Evolutionary conservation across 225 moss, liverwort and hornwort species (phyloP), one percentile per base, ranked within the genome.

Genomic region (Anthoceros angustus): DNA sequence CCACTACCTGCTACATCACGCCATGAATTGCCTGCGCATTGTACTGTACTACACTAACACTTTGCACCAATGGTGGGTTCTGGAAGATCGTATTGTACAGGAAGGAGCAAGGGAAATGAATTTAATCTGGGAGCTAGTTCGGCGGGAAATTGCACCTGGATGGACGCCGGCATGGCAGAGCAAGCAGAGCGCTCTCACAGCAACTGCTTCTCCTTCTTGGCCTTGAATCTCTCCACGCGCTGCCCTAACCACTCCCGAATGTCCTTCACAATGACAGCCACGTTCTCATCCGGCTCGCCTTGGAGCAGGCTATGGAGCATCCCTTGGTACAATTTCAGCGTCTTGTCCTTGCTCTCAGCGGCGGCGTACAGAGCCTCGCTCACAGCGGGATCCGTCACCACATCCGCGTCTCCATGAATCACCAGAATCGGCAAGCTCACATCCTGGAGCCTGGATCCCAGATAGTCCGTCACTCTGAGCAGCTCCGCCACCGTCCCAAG

Each of bases 291-390:
- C 11, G 81, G 69, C 66, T 95, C 95, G 21, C 95, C 95, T 69
- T 88, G 91, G 48, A 95, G 72, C 49, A 95, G 85, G 39, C 91
- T 86, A 69, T 95, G 95, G 61, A 76, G 77, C 95, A 95, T 95
- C 8, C 90, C 94, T 43, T 69, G 66, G 5, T 90, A 94, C 42
- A 94, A 72, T 48, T 83, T 85, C 23, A 94, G 66, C 8, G 88
- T 88, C 75, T 94, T 94, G 78, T 94, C 94, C 48, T 86, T 65
- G 41, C 88, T 86, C 46, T 74, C 82, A 8, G 86, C 87, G 55
- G 40, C 83, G 43, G 88, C 78, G 7, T 77, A 86, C 71, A 94
- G 71, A 71, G 78, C 83, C 61, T 75, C 76, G 69, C 94, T 94
- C 2, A 86, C 87, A 7, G 83, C 85, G 66, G 94, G 94, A 71